phyloP scores from a whole-genome alignment of 306 rosid genomes.

The Castanea sativa region DNA sequence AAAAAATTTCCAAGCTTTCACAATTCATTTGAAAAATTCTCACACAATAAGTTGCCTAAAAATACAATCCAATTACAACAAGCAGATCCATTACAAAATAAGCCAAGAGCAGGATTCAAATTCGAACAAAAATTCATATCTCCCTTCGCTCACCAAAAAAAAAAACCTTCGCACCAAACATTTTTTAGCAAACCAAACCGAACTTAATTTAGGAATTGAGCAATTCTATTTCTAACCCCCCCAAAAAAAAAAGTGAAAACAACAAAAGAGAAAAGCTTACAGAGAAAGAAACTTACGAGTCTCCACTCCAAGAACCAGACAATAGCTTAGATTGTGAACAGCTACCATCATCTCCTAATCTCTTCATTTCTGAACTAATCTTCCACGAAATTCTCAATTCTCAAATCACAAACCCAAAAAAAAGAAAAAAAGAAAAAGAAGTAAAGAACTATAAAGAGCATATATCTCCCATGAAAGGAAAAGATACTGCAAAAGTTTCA shows the following conservation, averaged over 20 bases:
- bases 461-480: no score
- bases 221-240: slow-evolving; percentile 5
- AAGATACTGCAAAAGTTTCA: no score
- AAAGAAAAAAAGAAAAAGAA: neutral
- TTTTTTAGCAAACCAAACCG: neutral
- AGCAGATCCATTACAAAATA: no score
- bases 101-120: no score
- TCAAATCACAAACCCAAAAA: neutral
- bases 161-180: no score
- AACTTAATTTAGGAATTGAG: neutral
- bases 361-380: slow-evolving; percentile 3
- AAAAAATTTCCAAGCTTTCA: no score
- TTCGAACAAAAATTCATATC: no score
- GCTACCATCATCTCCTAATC: slow-evolving; percentile 47
- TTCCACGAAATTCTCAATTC: neutral
- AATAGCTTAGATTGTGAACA: slow-evolving; percentile 63
- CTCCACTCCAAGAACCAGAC: slow-evolving; percentile 48
- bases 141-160: no score
- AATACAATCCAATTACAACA: no score
- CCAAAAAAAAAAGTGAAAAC: neutral
- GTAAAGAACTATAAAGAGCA: neutral
- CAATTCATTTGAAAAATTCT: neutral
- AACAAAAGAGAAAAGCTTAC: slow-evolving; percentile 15
- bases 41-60: no score
- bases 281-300: slow-evolving; percentile 52